phyloP scores from a whole-genome alignment of 805 yeast genomes.

The Pichia insulana region DNA sequence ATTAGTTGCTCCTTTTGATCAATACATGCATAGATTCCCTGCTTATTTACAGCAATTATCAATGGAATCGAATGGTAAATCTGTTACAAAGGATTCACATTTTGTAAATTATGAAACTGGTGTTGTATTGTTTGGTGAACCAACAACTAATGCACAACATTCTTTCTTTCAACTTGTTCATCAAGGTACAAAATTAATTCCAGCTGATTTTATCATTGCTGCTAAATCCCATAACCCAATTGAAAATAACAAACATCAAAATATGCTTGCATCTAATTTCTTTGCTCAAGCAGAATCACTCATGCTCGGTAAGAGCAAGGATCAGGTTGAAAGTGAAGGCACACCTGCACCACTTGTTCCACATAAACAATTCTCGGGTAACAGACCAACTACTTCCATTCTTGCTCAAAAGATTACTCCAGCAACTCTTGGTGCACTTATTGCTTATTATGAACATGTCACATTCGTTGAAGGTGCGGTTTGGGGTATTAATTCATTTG shows the following conservation, averaged over 20 bases:
- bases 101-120: constrained; percentile 95
- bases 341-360: constrained; percentile 74
- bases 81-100: constrained; percentile 86
- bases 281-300: constrained; percentile 98
- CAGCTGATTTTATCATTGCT: constrained; percentile 93
- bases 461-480: constrained; percentile 98
- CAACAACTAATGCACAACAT: constrained; percentile 98
- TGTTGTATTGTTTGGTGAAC: constrained; percentile 93
- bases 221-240: constrained; percentile 98
- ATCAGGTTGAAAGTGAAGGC: constrained; percentile 81
- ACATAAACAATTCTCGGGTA: constrained; percentile 95
- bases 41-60: constrained; percentile 98
- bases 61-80: constrained; percentile 98
- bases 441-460: constrained; percentile 95
- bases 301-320: constrained; percentile 89
- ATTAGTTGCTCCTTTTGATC: constrained; percentile 97
- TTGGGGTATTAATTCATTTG: constrained; percentile 99
- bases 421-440: constrained; percentile 89
- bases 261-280: constrained; percentile 97
- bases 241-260: constrained; percentile 88
- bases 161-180: constrained; percentile 99
- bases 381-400: constrained; percentile 98
- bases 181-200: constrained; percentile 97
- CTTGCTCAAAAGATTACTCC: constrained; percentile 95
- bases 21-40: constrained; percentile 97